Evolutionary conservation across 192 early-diverging fungal genomes (phyloP), one percentile per base, ranked within the genome.

Genomic region (Lobosporangium transversale): DNA sequence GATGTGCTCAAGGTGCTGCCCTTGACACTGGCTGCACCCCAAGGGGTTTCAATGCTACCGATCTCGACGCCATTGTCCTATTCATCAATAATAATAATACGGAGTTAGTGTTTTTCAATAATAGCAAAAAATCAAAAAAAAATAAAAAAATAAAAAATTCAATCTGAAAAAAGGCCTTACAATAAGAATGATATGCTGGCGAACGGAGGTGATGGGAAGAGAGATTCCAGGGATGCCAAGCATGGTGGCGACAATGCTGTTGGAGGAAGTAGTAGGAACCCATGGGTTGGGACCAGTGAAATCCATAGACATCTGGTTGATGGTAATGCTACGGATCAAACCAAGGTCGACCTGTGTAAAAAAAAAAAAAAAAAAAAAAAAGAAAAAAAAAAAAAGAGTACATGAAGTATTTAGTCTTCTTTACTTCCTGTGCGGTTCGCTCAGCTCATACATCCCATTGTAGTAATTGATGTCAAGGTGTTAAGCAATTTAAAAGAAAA

Each of bases 261-360:
- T 83, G 31, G 85, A 84, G n/a, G 71, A 67, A 2, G 78, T 64
- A 35, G 58, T 49, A 18, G 85, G 85, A 15, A 67, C 53, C 60
- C 79, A 87, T 11, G 81, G 54, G 44, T 78, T 71, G 17, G 62
- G 40, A 12, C 70, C 65, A 18, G 83, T 82, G 56, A 87, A 85
- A 54, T 87, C 80, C 47, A 85, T 70, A 0, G 70, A 53, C 76
- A 80, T 78, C 15, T 85, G 68, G 45, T 62, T 80, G 63, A 86
- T 67, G 42, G 82, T 52, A 30, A 84, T 68, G 26, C 53, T 26
- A 29, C 66, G 33, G 47, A 81, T 82, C 54, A 85, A 62, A 18
- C 80, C 54, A 21, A 83, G 49, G 23, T 68, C 33, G 11, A 43
- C 68, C 70, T 74, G 27, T 18, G 29, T 11, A 44, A 53, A 5